These are phyloP conservation scores for Sextonia rubra DNA, from an alignment of 164 flowering plant species.

Conservation along the genomic window DNA sequence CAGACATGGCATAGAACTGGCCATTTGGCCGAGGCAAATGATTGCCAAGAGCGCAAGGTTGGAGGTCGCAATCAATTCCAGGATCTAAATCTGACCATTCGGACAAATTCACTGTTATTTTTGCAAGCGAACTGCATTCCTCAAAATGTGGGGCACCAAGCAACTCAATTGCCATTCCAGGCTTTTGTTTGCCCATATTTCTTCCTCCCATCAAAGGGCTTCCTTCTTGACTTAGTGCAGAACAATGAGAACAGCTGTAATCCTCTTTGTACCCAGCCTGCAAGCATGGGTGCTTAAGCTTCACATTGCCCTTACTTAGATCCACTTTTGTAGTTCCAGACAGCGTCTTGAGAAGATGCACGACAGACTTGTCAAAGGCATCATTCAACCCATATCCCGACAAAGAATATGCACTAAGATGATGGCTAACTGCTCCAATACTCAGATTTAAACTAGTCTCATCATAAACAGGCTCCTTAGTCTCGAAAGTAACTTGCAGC, in stretches of 20 bases:
- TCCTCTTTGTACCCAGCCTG: conserved; percentile 71
- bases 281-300: conserved; percentile 84
- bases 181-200: conserved; percentile 35
- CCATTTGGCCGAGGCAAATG: conserved; percentile 71
- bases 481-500: conserved; percentile 94
- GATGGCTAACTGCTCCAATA: conserved; percentile 75
- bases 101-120: conserved; percentile 72
- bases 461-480: conserved; percentile 34
- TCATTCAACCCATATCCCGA: conserved; percentile 95
- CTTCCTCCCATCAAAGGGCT: conserved; percentile 43
- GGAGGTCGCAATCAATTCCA: conserved; percentile 73
- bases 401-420: conserved; percentile 91
- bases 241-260: conserved; percentile 68
- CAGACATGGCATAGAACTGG: conserved; percentile 86
- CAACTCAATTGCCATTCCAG: conserved; percentile 50
- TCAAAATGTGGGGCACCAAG: conserved; percentile 84
- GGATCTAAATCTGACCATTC: conserved; percentile 71
- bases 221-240: conserved; percentile 40
- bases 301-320: conserved; percentile 44
- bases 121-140: conserved; percentile 75
- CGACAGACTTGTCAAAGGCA: conserved; percentile 93
- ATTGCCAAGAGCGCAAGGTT: conserved; percentile 79
- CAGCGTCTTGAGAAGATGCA: conserved; percentile 53
- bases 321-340: conserved; percentile 28
- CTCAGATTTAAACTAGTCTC: conserved; percentile 65